Evolutionary conservation across 169 alveolate genomes (phyloP).

Genomic region (Babesia ovata): DNA sequence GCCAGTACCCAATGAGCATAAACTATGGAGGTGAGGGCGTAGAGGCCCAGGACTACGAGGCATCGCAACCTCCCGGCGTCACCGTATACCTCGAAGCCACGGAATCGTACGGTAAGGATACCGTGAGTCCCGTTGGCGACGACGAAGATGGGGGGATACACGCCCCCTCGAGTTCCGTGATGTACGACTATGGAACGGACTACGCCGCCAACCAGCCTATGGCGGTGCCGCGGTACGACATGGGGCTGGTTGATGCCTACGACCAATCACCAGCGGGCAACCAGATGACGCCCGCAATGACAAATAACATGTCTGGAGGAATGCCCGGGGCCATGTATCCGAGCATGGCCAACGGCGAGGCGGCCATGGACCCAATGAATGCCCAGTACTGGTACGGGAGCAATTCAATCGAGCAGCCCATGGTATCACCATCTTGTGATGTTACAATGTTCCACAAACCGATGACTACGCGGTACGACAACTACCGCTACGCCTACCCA

Average conservation of each 20-base stretch:
- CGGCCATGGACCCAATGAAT: neutral
- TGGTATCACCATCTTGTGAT: neutral
- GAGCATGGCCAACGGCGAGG: neutral
- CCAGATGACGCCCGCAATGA: neutral
- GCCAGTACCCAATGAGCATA: too few species aligned
- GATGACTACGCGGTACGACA: neutral
- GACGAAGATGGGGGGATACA: neutral
- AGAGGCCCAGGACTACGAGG: neutral
- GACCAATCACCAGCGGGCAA: neutral
- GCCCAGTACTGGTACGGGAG: slow-evolving; percentile 17
- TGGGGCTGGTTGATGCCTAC: neutral
- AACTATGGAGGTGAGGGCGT: neutral
- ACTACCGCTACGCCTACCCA: neutral
- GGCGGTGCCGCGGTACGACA: neutral
- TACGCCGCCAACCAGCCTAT: neutral
- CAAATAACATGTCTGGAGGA: neutral
- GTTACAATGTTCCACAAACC: neutral
- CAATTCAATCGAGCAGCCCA: neutral
- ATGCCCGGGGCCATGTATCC: neutral
- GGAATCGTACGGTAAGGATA: neutral
- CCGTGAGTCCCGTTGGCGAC: neutral
- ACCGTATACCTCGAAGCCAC: neutral
- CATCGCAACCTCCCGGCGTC: neutral
- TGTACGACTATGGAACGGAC: neutral
- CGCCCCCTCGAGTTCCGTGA: neutral